A percentile compares a stretch with the other conserved stretches of the same genome.
Evolutionary conservation across 2,329 filamentous ascomycete species (phyloP).

Genomic region (Simplicillium aogashimaense): DNA sequence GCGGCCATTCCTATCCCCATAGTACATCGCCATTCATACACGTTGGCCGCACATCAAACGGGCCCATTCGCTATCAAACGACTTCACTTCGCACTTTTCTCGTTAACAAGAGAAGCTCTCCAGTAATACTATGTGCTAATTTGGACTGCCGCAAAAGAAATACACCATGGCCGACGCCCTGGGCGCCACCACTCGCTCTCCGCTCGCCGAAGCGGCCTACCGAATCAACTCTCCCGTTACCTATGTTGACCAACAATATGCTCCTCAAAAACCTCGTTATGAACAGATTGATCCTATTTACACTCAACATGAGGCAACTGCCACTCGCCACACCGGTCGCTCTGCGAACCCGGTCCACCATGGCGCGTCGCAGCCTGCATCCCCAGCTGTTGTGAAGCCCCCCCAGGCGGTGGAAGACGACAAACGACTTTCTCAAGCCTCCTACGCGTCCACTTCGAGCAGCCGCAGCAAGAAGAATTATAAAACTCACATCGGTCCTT

Average conservation of each 20-base stretch:
- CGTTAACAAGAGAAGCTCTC: slow-evolving; percentile 4
- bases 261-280: slow-evolving; percentile 18
- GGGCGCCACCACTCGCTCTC: slow-evolving; percentile 23
- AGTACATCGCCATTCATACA: not conserved
- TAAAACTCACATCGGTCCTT: slow-evolving; percentile 81
- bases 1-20: too few species aligned
- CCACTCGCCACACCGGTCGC: slow-evolving; percentile 6
- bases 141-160: slow-evolving; percentile 10
- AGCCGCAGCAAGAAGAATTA: slow-evolving; percentile 30
- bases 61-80: slow-evolving; percentile 1
- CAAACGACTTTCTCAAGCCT: slow-evolving; percentile 28
- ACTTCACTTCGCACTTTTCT: too few species aligned
- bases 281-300: slow-evolving; percentile 4
- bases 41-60: not conserved
- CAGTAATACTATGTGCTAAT: slow-evolving; percentile 25
- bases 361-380: slow-evolving; percentile 10
- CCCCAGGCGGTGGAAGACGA: slow-evolving; percentile 20
- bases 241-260: slow-evolving; percentile 12
- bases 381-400: slow-evolving; percentile 14
- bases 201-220: slow-evolving; percentile 36
- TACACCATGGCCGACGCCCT: slow-evolving; percentile 21
- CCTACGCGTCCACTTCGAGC: slow-evolving; percentile 29
- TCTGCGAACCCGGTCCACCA: slow-evolving; percentile 3
- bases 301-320: slow-evolving; percentile 9
- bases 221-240: slow-evolving; percentile 32